Conservation (phyloP, 441 rosid genomes). For the Metrosideros polymorpha region DNA sequence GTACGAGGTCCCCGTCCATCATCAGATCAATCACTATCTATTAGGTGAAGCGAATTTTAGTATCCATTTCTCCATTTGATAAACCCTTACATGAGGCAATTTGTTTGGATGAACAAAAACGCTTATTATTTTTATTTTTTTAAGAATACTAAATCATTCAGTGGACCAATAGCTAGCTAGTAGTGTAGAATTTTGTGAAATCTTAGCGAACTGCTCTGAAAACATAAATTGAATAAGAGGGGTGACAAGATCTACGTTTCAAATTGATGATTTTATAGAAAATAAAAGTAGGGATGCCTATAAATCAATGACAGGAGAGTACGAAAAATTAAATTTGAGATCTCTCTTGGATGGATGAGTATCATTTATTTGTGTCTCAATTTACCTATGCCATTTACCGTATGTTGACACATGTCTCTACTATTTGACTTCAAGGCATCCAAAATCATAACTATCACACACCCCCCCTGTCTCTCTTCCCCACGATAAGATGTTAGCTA, state of each 20-base stretch:
- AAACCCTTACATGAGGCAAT: background rate
- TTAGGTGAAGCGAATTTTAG: background rate
- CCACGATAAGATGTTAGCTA: no score
- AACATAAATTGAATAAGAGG: background rate
- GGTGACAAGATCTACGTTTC: background rate
- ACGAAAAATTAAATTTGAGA: background rate
- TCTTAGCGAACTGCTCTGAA: background rate
- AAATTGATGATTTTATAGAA: background rate
- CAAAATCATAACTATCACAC: no score
- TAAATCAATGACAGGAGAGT: background rate
- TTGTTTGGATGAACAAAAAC: background rate
- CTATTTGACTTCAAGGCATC: no score
- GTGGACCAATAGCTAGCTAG: background rate
- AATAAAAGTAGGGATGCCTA: background rate
- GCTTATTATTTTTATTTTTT: no score
- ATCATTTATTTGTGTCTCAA: background rate
- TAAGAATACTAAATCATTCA: background rate
- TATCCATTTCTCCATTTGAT: background rate
- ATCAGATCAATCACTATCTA: background rate
- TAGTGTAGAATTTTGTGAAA: background rate
- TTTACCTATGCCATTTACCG: background rate
- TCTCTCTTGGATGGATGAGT: background rate
- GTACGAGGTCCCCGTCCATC: background rate
- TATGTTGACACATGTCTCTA: no score
- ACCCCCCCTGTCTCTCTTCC: no score